phyloP scores from a whole-genome alignment of 208 protist genomes.

The Wallacemonas sp. region DNA sequence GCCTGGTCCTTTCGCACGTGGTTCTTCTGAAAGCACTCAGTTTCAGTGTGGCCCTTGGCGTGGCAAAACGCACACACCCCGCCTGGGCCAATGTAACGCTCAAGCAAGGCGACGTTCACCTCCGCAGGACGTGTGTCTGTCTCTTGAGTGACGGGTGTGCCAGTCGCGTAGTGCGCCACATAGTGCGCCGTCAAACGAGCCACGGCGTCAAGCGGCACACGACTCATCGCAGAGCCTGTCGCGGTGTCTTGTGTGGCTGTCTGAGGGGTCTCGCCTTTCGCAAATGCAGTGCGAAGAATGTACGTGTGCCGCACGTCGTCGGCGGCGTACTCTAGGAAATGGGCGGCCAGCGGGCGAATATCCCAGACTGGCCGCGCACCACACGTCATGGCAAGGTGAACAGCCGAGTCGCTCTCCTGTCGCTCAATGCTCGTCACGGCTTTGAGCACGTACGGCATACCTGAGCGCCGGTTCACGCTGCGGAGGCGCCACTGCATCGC shows the following conservation, averaged over 20 bases:
- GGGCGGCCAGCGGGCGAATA: slow-evolving; percentile 77
- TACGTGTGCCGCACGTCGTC: slow-evolving; percentile 88
- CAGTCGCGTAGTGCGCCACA: slow-evolving; percentile 72
- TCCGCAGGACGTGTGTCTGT: slow-evolving; percentile 67
- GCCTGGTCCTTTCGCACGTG: too few relatives aligned
- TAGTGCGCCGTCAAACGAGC: slow-evolving; percentile 75
- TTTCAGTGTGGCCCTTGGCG: slow-evolving; percentile 73
- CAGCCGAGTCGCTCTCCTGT: slow-evolving; percentile 71
- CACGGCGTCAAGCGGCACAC: slow-evolving; percentile 39
- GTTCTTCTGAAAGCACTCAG: slow-evolving; percentile 86
- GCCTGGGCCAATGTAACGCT: slow-evolving; percentile 78
- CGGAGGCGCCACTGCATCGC: slow-evolving; percentile 83
- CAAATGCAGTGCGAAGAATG: slow-evolving; percentile 46
- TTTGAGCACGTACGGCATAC: slow-evolving; percentile 86
- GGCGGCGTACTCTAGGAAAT: slow-evolving; percentile 90
- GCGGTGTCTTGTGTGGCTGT: too few relatives aligned
- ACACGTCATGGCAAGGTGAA: slow-evolving; percentile 83
- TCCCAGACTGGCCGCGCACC: slow-evolving; percentile 89
- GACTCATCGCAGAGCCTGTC: too few relatives aligned
- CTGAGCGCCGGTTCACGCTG: slow-evolving; percentile 78
- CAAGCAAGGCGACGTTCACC: slow-evolving; percentile 72
- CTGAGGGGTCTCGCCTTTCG: too few relatives aligned
- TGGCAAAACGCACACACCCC: slow-evolving; percentile 81
- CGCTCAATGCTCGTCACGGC: slow-evolving; percentile 61
- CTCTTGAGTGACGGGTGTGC: slow-evolving; percentile 59